Conservation (phyloP, 768 basidiomycete species). For the Cyathus striatus region DNA sequence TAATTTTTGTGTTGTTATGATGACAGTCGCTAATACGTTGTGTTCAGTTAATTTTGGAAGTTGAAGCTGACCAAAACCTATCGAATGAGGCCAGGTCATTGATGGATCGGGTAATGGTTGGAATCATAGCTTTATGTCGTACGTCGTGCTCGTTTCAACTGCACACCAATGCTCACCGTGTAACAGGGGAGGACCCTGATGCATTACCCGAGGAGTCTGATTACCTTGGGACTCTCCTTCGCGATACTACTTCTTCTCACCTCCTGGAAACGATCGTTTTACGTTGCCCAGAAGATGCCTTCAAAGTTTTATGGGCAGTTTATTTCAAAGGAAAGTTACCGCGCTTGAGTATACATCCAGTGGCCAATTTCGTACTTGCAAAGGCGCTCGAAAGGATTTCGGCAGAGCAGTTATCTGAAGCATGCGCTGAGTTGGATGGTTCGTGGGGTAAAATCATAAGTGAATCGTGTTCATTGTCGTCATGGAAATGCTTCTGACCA, state of each 20-base stretch:
- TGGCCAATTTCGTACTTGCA: constrained; percentile 91
- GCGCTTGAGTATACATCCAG: constrained; percentile 77
- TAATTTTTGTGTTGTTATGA: constrained; percentile 21
- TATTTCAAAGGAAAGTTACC: constrained; percentile 76
- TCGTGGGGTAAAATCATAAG: constrained; percentile 64
- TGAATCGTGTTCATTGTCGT: constrained; percentile 30
- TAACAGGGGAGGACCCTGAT: constrained; percentile 17
- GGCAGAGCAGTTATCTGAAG: constrained; percentile 46
- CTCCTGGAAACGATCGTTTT: constrained; percentile 78
- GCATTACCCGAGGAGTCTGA: constrained; percentile 53
- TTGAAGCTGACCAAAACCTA: constrained; percentile 67
- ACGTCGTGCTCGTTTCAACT: constrained; percentile 17
- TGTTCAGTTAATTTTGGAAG: constrained; percentile 70
- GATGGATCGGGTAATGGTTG: constrained; percentile 77
- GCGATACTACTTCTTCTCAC: constrained; percentile 87
- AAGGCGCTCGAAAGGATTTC: constrained; percentile 65
- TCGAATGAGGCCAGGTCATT: constrained; percentile 61
- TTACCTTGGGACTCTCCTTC: constrained; percentile 75
- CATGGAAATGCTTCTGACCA: background rate
- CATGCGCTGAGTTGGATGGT: constrained; percentile 55
- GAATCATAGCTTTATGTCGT: constrained; percentile 66
- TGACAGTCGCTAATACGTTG: constrained; percentile 6
- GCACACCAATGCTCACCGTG: background rate
- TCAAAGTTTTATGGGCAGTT: constrained; percentile 64
- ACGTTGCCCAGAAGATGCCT: constrained; percentile 55